Evolutionary conservation across 2,329 filamentous ascomycete genomes (phyloP).

Genomic region (Trichoderma sp.): DNA sequence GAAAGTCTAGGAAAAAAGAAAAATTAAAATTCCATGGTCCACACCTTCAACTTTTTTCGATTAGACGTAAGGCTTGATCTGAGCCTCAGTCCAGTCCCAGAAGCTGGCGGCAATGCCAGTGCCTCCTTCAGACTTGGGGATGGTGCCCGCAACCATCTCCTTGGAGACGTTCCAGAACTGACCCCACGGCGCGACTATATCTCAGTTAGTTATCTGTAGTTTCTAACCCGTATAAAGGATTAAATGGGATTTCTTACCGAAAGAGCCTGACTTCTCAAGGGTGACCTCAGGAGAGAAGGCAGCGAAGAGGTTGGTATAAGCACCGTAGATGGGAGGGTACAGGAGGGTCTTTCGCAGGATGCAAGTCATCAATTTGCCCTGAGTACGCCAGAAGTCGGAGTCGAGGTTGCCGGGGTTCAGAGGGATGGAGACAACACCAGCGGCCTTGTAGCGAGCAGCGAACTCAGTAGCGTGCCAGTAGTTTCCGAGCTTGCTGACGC

Average conservation of each 20-base stretch:
- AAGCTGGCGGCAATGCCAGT: neutral
- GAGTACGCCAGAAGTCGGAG: slow-evolving; percentile 39
- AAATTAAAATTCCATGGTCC: neutral
- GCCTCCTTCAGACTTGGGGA: neutral
- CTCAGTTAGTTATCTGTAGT: neutral
- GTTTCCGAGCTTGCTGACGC: slow-evolving; percentile 36
- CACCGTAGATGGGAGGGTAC: slow-evolving; percentile 11
- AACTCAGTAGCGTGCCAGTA: slow-evolving; percentile 37
- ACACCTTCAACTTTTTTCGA: neutral
- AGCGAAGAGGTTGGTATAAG: slow-evolving; percentile 20
- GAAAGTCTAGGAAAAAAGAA: neutral
- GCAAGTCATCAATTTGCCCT: neutral
- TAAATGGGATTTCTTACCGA: neutral
- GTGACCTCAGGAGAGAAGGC: slow-evolving; percentile 16
- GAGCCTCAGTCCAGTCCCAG: slow-evolving; percentile 18
- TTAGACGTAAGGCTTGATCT: slow-evolving; percentile 1
- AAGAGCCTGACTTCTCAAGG: slow-evolving; percentile 2
- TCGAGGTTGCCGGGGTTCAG: slow-evolving; percentile 45
- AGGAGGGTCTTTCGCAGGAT: slow-evolving; percentile 8
- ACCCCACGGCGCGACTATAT: slow-evolving; percentile 17
- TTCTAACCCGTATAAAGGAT: neutral
- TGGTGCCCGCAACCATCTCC: neutral
- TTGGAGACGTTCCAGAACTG: neutral
- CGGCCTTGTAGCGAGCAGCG: slow-evolving; percentile 30
- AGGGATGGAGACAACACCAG: slow-evolving; percentile 34